Conservation (phyloP, 2,329 filamentous ascomycete genomes). For the Fusarium cyanostomum region DNA sequence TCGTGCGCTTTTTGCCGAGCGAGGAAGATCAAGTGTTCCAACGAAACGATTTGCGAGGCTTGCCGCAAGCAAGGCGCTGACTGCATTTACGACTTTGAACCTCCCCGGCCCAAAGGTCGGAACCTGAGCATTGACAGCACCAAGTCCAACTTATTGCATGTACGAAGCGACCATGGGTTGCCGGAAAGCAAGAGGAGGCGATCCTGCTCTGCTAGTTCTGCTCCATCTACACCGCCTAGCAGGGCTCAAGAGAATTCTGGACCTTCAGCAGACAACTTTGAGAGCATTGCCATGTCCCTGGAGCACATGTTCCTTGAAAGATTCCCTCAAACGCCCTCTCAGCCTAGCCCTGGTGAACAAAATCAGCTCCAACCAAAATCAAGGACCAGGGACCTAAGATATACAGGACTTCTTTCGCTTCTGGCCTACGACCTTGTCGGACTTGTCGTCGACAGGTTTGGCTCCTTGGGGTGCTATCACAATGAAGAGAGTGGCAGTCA, state of each 20-base stretch:
- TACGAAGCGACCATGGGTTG: conserved; percentile 20
- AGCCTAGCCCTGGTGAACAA: not conserved
- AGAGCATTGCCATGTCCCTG: conserved; percentile 44
- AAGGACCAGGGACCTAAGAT: conserved; percentile 25
- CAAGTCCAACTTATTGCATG: conserved; percentile 26
- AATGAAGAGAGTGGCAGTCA: conserved; percentile 40
- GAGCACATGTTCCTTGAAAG: conserved; percentile 46
- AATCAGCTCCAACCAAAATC: not conserved
- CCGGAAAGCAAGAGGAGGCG: conserved; percentile 37
- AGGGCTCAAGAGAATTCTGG: conserved; percentile 34
- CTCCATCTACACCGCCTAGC: conserved; percentile 38
- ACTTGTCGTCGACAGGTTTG: conserved; percentile 44
- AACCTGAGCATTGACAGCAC: conserved; percentile 42
- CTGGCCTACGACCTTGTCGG: conserved; percentile 47
- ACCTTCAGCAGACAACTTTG: conserved; percentile 24
- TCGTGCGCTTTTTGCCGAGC: conserved; percentile 52
- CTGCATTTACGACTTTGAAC: conserved; percentile 52
- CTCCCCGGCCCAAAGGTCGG: conserved; percentile 44
- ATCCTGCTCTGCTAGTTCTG: conserved; percentile 40
- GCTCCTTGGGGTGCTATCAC: conserved; percentile 44
- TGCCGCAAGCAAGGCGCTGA: conserved; percentile 50
- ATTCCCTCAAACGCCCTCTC: conserved; percentile 27
- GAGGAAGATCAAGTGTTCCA: conserved; percentile 52
- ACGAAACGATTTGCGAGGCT: conserved; percentile 51
- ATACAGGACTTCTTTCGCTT: conserved; percentile 43